Base-by-base conservation (phyloP, 805 yeast species). In the Saturnispora sanitii region DNA sequence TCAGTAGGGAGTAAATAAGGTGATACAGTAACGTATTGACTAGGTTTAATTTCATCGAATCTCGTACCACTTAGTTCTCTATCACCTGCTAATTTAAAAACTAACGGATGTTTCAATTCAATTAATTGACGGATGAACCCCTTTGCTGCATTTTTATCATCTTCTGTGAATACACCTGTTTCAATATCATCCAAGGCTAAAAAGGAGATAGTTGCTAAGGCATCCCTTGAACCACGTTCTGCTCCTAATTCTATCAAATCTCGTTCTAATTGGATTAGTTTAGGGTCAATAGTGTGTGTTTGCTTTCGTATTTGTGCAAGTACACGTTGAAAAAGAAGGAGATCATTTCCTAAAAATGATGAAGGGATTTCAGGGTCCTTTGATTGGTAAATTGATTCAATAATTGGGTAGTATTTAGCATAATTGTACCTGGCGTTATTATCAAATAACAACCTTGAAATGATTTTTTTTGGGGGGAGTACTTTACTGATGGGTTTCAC, bases 161-260 rank as follows among this genome's bases (percentile, higher is more conserved):
- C 83, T 9, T 60, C 54, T 0, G 66, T 44, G 18, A 59, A 57
- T 1, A 61, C 60, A 11, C 38, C 47, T 4, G 40, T 42, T 1
- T n/a, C n/a, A n/a, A 42, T 36, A 28, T 55, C 56, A 18, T 64
- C 60, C 22, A 83, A 58, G 2, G 83, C 76, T 37, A 79, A 77
- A 48, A 79, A 85, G 3, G 90, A 76, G 17, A 88, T 57, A 11
- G 83, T 64, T 1, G 90, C 67, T 18, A 87, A 73, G 0, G 96
- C 95, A 57, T 86, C 85, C 47, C 77, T 73, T 51, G 82, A 76
- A 1, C 96, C 95, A 52, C 75, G 52, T 51, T 83, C 94, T 0
- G 95, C 95, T 12, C 95, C 85, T 38, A 70, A 71, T 45, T 86
- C 94, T n/a, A 87, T 70, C 17, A 88, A 57, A 47, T 75, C 78